A percentile compares a stretch with the other conserved stretches of the same genome.
phyloP scores from a whole-genome alignment of 306 rosid species.

The Nissolia schottii region DNA sequence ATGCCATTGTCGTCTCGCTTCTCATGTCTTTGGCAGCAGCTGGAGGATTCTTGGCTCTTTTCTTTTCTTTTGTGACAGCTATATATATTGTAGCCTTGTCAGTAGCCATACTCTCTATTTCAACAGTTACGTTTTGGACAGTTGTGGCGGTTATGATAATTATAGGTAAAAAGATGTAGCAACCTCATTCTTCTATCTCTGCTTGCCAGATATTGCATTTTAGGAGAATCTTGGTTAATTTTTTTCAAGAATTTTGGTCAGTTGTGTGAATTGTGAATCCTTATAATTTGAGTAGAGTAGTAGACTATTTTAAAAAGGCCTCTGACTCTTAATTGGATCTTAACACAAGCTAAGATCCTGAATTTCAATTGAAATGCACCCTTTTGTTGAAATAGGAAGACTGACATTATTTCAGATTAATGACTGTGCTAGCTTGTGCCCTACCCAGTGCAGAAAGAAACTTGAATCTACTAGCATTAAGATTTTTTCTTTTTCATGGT shows the following conservation, averaged over 20 bases:
- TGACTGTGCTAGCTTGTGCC: not conserved
- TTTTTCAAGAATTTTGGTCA: not conserved
- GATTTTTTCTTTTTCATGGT: not conserved
- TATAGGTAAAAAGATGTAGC: slow-evolving; percentile 28
- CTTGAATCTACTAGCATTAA: not conserved
- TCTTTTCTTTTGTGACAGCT: slow-evolving; percentile 61
- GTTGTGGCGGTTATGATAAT: slow-evolving; percentile 40
- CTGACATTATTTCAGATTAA: not conserved
- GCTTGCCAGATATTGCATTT: not conserved
- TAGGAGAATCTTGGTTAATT: not conserved
- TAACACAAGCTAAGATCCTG: not conserved
- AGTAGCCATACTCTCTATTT: slow-evolving; percentile 53
- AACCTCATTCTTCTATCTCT: not conserved
- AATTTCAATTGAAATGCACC: slow-evolving; percentile 1
- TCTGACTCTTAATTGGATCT: not conserved
- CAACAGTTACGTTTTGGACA: slow-evolving; percentile 47
- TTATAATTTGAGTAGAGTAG: not conserved
- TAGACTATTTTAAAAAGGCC: not conserved
- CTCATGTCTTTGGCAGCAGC: slow-evolving; percentile 74
- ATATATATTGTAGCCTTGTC: slow-evolving; percentile 72
- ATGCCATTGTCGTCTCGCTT: slow-evolving; percentile 59
- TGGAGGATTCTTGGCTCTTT: slow-evolving; percentile 86
- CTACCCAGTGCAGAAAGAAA: not conserved
- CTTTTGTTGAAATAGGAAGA: slow-evolving; percentile 4
- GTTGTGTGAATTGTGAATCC: not conserved